Conservation (phyloP, 768 basidiomycete genomes). For the Termitomyces sp. region DNA sequence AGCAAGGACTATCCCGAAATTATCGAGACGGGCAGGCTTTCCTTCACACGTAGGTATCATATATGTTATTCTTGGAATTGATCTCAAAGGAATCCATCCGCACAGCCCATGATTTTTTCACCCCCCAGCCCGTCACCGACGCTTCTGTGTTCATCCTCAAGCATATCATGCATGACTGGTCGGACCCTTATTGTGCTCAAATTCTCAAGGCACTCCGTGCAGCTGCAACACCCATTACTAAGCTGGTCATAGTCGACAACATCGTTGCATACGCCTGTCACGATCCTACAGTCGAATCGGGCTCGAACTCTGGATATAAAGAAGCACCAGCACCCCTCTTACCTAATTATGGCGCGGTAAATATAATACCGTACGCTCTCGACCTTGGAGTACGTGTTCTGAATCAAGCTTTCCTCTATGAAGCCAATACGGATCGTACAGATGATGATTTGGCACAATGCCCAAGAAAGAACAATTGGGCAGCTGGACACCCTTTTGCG, state of each 20-base stretch:
- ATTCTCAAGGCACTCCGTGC: conserved; percentile 26
- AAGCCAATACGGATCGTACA: neutral
- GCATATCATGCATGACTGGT: conserved; percentile 39
- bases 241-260: conserved; percentile 37
- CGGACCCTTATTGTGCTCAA: conserved; percentile 27
- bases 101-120: conserved; percentile 37
- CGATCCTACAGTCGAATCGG: neutral
- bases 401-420: no score
- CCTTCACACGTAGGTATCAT: conserved; percentile 2
- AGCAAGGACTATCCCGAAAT: conserved; percentile 7
- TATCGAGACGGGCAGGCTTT: conserved; percentile 2
- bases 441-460: conserved; percentile 17
- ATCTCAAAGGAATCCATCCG: neutral
- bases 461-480: conserved; percentile 12
- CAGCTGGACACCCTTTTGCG: conserved; percentile 6
- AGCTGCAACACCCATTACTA: conserved; percentile 32
- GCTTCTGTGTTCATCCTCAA: conserved; percentile 37
- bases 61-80: neutral
- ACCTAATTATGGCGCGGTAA: conserved; percentile 11
- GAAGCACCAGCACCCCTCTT: neutral
- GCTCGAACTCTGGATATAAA: neutral
- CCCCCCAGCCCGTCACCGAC: conserved; percentile 31
- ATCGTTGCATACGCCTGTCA: conserved; percentile 29
- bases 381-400: neutral
- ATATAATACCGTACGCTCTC: conserved; percentile 4